Conservation (phyloP, 441 rosid genomes). For the Erodium moschatum region DNA sequence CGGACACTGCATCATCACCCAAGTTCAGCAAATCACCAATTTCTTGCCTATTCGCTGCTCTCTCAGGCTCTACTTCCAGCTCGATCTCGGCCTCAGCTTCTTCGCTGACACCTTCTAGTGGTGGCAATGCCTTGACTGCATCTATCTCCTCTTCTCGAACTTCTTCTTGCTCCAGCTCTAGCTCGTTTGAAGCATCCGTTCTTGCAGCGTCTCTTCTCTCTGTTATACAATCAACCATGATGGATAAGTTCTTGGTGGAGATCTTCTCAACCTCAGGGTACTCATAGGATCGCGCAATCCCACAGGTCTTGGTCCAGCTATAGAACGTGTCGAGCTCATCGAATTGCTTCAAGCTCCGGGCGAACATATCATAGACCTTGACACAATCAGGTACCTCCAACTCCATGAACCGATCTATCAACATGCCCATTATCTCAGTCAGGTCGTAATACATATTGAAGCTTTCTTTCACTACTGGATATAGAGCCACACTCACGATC, state of each 20-base stretch:
- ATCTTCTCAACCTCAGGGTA: slow-evolving; percentile 74
- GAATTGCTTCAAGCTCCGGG: slow-evolving; percentile 50
- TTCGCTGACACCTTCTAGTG: slow-evolving; percentile 35
- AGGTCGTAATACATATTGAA: slow-evolving; percentile 62
- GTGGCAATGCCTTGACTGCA: slow-evolving; percentile 36
- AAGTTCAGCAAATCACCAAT: slow-evolving; percentile 57
- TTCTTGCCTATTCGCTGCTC: slow-evolving; percentile 12
- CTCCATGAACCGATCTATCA: slow-evolving; percentile 77
- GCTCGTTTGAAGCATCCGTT: slow-evolving; percentile 18
- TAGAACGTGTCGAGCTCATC: slow-evolving; percentile 68
- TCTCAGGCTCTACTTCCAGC: slow-evolving; percentile 16
- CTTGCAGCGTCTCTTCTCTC: slow-evolving; percentile 45
- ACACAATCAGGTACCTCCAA: slow-evolving; percentile 50
- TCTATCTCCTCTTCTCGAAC: too few species aligned
- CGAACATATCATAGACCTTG: slow-evolving; percentile 58
- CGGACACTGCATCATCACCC: slow-evolving; percentile 32
- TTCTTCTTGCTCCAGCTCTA: slow-evolving; percentile 14
- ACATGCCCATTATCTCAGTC: slow-evolving; percentile 47
- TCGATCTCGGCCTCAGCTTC: slow-evolving; percentile 20
- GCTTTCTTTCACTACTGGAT: slow-evolving; percentile 65
- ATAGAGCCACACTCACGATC: slow-evolving; percentile 62
- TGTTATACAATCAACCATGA: slow-evolving; percentile 72
- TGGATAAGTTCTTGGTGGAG: slow-evolving; percentile 62
- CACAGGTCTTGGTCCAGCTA: slow-evolving; percentile 56
- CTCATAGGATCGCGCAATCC: slow-evolving; percentile 62